A percentile compares a stretch with the other conserved stretches of the same genome.
These are phyloP conservation scores for Tetrapyrgos nigripes DNA, from an alignment of 1,284 basidiomycete genomes.

Conservation along the genomic window DNA sequence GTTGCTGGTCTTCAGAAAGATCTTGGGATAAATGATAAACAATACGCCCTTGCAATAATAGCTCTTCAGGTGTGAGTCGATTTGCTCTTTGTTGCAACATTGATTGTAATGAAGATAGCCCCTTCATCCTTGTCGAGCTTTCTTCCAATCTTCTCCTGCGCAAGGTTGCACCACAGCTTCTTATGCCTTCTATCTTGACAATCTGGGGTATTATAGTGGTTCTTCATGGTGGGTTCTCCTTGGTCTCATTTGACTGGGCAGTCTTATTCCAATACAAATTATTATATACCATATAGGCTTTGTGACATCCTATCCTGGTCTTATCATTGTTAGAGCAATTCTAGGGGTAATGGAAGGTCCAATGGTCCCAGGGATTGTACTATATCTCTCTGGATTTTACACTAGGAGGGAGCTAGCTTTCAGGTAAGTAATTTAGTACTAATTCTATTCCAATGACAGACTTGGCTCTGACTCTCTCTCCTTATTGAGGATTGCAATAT, in stretches of 20 bases:
- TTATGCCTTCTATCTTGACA: too few relatives aligned
- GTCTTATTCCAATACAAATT: too few relatives aligned
- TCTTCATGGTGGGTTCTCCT: slow-evolving; percentile 46
- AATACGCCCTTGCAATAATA: slow-evolving; percentile 53
- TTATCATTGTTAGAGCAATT: slow-evolving; percentile 59
- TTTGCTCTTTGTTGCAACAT: too few relatives aligned
- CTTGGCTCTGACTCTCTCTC: background rate
- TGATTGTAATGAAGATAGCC: too few relatives aligned
- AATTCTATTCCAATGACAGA: slow-evolving; percentile 4
- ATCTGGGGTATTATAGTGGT: slow-evolving; percentile 57
- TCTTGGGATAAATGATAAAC: slow-evolving; percentile 48
- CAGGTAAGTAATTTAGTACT: too few relatives aligned
- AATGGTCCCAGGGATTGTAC: slow-evolving; percentile 58
- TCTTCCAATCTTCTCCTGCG: too few relatives aligned
- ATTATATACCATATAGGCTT: slow-evolving; percentile 45
- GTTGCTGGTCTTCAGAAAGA: slow-evolving; percentile 59
- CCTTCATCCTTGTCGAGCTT: too few relatives aligned
- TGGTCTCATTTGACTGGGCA: too few relatives aligned
- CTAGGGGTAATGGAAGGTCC: slow-evolving; percentile 61
- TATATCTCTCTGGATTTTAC: slow-evolving; percentile 61
- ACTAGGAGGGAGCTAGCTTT: slow-evolving; percentile 56
- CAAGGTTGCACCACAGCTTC: too few relatives aligned
- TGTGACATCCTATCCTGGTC: slow-evolving; percentile 51
- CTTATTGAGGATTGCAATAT: slow-evolving; percentile 38
- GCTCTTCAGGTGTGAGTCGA: slow-evolving; percentile 55